Evolutionary conservation across 352 stramenopile species (phyloP).

Genomic region (Globisporangium apiculatum): DNA sequence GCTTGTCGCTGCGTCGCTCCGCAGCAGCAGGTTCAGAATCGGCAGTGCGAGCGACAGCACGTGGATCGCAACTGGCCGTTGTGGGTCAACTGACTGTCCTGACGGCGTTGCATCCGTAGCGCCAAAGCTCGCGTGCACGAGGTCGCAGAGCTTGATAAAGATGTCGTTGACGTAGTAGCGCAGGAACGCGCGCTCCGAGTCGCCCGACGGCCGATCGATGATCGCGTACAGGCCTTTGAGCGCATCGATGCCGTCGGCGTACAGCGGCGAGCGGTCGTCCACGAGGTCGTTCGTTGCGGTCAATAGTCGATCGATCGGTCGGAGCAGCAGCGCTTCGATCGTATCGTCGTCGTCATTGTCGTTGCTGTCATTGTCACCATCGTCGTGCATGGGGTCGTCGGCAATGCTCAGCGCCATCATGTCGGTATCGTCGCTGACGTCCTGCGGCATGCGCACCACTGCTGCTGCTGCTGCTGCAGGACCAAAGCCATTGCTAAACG

Average conservation of each 20-base stretch:
- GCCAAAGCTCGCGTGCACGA: constrained; percentile 67
- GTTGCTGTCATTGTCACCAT: neutral
- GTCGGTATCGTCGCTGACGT: constrained; percentile 48
- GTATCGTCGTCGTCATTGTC: constrained; percentile 1
- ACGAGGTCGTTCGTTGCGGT: constrained; percentile 61
- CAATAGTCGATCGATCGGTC: constrained; percentile 58
- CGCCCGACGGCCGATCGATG: constrained; percentile 44
- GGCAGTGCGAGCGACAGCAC: constrained; percentile 71
- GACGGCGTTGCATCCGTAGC: constrained; percentile 30
- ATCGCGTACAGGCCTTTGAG: constrained; percentile 80
- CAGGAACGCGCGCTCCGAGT: constrained; percentile 59
- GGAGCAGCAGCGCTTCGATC: constrained; percentile 53
- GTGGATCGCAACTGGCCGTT: constrained; percentile 54
- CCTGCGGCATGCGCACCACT: constrained; percentile 7
- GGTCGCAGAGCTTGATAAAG: constrained; percentile 60
- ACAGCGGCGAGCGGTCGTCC: constrained; percentile 36
- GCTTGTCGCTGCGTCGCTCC: constrained; percentile 41
- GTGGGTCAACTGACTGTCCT: too few relatives aligned
- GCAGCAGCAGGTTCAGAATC: constrained; percentile 53
- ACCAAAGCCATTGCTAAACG: constrained; percentile 15
- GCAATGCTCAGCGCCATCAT: constrained; percentile 37
- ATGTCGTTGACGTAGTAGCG: constrained; percentile 78
- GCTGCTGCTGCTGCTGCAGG: neutral
- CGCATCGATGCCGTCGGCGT: constrained; percentile 59
- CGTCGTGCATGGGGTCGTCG: neutral